Percentiles rank a stretch among this genome's conserved stretches.
phyloP scores from a whole-genome alignment of 495 filamentous ascomycete species.

The Cercophora samala region DNA sequence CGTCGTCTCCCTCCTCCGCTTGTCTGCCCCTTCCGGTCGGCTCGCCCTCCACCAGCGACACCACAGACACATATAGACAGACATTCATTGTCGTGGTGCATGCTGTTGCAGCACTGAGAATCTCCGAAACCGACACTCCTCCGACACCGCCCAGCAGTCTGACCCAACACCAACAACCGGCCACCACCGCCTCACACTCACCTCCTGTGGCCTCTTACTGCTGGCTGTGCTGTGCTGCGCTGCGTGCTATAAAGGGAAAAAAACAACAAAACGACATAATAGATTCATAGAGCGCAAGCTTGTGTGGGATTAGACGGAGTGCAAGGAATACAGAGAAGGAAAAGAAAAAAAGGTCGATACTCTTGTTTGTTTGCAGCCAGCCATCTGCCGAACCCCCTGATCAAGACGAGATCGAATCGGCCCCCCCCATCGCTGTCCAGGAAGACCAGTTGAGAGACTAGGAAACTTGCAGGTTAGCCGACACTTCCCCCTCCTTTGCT shows the following conservation, averaged over 20 bases:
- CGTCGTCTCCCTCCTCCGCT: slow-evolving; percentile 5
- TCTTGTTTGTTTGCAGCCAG: slow-evolving; percentile 5
- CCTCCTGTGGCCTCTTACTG: background rate
- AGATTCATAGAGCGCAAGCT: slow-evolving; percentile 3
- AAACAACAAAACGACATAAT: background rate
- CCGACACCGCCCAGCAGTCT: slow-evolving; percentile 5
- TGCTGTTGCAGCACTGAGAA: slow-evolving; percentile 7
- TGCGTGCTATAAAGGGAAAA: slow-evolving; percentile 4
- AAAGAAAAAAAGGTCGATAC: background rate
- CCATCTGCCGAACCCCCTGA: slow-evolving; percentile 1
- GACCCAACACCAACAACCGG: background rate
- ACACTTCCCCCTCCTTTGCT: slow-evolving; percentile 1
- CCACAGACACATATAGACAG: background rate
- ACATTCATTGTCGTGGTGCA: slow-evolving; percentile 10
- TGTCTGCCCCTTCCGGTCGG: background rate
- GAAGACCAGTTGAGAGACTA: slow-evolving; percentile 4
- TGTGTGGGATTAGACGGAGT: background rate
- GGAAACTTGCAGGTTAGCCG: slow-evolving; percentile 22
- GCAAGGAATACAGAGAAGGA: background rate
- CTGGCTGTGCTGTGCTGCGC: background rate
- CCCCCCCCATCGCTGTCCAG: slow-evolving; percentile 3
- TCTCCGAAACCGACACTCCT: slow-evolving; percentile 2
- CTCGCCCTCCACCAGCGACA: background rate
- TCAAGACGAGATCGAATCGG: slow-evolving; percentile 1
- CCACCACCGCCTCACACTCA: slow-evolving; percentile 3